These are phyloP conservation scores for Apiospora arundinis DNA, from an alignment of 2,329 filamentous ascomycete species.

Conservation along the genomic window DNA sequence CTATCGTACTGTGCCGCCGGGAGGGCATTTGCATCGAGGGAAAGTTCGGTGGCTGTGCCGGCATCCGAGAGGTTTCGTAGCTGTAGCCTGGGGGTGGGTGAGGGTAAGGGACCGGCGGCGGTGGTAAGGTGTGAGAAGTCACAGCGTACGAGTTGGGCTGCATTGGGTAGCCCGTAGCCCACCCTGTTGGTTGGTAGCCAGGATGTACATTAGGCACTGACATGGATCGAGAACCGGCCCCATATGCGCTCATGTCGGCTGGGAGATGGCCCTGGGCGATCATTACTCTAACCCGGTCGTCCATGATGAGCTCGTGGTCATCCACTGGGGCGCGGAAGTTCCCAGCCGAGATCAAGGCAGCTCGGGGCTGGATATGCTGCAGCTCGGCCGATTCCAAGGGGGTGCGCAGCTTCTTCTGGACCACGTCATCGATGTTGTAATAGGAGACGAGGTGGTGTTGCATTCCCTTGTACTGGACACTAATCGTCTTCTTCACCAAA, in stretches of 20 bases:
- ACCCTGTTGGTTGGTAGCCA: not conserved
- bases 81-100: constrained; percentile 4
- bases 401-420: constrained; percentile 61
- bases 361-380: constrained; percentile 58
- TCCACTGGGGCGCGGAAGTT: constrained; percentile 73
- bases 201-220: constrained; percentile 24
- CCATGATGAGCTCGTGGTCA: constrained; percentile 44
- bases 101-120: constrained; percentile 18
- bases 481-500: constrained; percentile 92
- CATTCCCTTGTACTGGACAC: constrained; percentile 74
- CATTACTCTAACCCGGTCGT: constrained; percentile 18
- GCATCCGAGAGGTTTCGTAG: constrained; percentile 1
- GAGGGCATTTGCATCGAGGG: constrained; percentile 10
- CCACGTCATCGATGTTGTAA: constrained; percentile 83
- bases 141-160: not conserved
- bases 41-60: not conserved
- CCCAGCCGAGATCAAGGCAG: constrained; percentile 64
- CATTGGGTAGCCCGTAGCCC: constrained; percentile 14
- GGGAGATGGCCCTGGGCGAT: constrained; percentile 6
- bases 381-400: constrained; percentile 63
- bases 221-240: constrained; percentile 23
- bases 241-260: not conserved
- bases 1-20: constrained; percentile 15
- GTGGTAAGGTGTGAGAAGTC: constrained; percentile 16
- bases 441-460: constrained; percentile 90